Evolutionary conservation across 2,329 filamentous ascomycete genomes (phyloP), one percentile per base, ranked within the genome.

Genomic region (Microcyclospora pomicola): DNA sequence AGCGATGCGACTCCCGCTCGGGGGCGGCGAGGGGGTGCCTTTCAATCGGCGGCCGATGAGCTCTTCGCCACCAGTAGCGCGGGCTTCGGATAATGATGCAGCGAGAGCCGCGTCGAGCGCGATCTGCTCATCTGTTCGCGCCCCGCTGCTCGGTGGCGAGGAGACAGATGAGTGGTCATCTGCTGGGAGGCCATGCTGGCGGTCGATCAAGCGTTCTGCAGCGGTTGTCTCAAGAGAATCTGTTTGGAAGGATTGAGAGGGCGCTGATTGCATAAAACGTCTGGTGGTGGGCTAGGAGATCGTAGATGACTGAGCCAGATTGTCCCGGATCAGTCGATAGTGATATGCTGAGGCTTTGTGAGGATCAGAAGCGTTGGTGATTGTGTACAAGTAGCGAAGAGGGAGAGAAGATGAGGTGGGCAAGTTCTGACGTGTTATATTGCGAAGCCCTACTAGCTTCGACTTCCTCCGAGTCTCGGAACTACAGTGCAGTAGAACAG

Each of bases 231-330:
- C 46, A 48, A 57, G 52, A 43, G 55, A 53, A 50, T 58, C 60
- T 59, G 63, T 62, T 61, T 65, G 64, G 55, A 58, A 62, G 58
- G 61, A 61, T 63, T 66, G 59, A 54, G 64, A 53, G 52, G 65
- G 60, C 71, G 70, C 73, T 67, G 74, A 59, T 69, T 74, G 74
- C 75, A 79, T 79, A 77, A 70, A 78, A 77, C 58, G 59, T 43
- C 55, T 56, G 59, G 55, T 51, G 49, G 47, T 19, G 46, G 47
- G 50, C 42, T 46, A 42, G 46, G 47, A 41, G 46, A 49, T 47
- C 49, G 48, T 49, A 52, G 51, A 53, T 56, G 71, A 76, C 73
- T 69, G 73, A 75, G 65, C 72, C 69, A 67, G 60, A 47, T 43
- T 39, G 41, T 55, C 56, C 61, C 65, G 65, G 67, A 51, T 67